Evolutionary conservation across 1,139 yeast species (phyloP), one percentile per base, ranked within the genome.

Genomic region (Magnusiomyces fungicola): DNA sequence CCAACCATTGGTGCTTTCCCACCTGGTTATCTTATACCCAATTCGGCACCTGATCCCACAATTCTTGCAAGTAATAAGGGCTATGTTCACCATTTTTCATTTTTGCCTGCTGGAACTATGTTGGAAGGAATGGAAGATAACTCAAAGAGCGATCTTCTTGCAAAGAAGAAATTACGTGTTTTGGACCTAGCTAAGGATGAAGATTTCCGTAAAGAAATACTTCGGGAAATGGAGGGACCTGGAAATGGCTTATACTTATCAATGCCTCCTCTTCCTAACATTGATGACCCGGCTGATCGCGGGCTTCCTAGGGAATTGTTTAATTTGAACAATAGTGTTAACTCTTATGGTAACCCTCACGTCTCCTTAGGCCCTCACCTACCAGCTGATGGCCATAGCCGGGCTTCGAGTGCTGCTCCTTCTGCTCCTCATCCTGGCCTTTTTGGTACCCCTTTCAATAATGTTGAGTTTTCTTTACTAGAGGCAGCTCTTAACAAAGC

Each of bases 61-160:
- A 4, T 34, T 19, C 38, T 34, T 18, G 30, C 43, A 3, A 39
- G 43, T 32, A 39, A 25, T 22, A 39, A 39, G 21, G 43, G 43
- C 5, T 39, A 24, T 16, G 43, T 39, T 9, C 29, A 39, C 14
- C 43, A 39, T 22, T 24, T 39, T 25, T 39, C 43, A 6, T 39
- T 39, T 39, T 24, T 39, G 9, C 43, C 43, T 14, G 43, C 43
- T 3, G 43, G 43, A 3, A n/a, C 43, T 6, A 16, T n/a, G 12
- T 10, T 39, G 7, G 43, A 39, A 19, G 32, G 21, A n/a, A n/a
- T n/a, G 34, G 16, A 10, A 32, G 16, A 32, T 4, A 9, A n/a
- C 12, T 32, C 4, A 4, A 32, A 32, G 34, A n/a, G 34, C 4
- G 9, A 32, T 32, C 12, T 32, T n/a, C n/a, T n/a, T n/a, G n/a